Evolutionary conservation across 768 basidiomycete species (phyloP).

Genomic region (Tricholoma matsutake): DNA sequence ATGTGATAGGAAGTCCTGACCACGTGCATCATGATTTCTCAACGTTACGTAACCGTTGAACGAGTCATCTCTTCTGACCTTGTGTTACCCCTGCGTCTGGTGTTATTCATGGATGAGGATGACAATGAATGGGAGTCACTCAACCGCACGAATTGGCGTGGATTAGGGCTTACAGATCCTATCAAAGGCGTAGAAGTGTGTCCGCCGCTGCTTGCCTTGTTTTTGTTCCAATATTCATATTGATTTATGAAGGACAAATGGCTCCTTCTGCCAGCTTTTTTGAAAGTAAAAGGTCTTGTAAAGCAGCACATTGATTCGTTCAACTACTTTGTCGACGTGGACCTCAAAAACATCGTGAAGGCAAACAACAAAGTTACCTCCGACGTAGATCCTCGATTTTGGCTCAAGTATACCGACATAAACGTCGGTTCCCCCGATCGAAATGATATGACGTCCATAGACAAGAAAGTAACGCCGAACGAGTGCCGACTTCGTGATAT

Average conservation of each 20-base stretch:
- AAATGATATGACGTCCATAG: conserved; percentile 75
- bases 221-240: conserved; percentile 2
- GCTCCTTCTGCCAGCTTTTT: conserved; percentile 92
- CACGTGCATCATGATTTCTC: neutral
- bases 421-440: conserved; percentile 90
- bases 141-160: conserved; percentile 62
- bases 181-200: conserved; percentile 88
- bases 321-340: conserved; percentile 97
- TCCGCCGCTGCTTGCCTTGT: neutral
- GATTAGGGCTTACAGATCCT: conserved; percentile 80
- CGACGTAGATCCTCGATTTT: conserved; percentile 95
- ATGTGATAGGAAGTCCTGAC: neutral
- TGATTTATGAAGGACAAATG: conserved; percentile 82
- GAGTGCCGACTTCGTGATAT: conserved; percentile 96
- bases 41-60: too few species aligned
- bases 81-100: neutral
- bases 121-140: conserved; percentile 55
- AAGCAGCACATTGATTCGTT: conserved; percentile 99
- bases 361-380: conserved; percentile 93
- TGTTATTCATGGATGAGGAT: conserved; percentile 17
- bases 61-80: neutral
- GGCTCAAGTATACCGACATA: conserved; percentile 96
- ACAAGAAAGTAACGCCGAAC: conserved; percentile 88
- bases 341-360: conserved; percentile 94
- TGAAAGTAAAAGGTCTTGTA: conserved; percentile 96